Evolutionary conservation across 2,329 filamentous ascomycete genomes (phyloP), one percentile per base, ranked within the genome.

Genomic region (Xylariomycetidae sp.): DNA sequence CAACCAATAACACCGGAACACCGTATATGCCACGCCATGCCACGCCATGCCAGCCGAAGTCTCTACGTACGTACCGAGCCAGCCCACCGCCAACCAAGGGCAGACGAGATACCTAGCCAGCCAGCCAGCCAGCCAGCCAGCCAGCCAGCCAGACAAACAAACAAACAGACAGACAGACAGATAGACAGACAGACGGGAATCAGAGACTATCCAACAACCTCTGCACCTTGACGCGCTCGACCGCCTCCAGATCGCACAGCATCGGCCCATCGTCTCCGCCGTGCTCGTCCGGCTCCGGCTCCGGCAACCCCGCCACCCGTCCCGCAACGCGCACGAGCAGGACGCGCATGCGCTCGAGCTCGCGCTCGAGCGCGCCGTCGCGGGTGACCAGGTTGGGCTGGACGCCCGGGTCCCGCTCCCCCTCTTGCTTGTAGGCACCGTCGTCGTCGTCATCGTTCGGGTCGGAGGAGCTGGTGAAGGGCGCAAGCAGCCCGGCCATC

Each of bases 361-460:
- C 82, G 33, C 63, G 63, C 51, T 81, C 80, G 8, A 87, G 56
- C 29, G 77, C 70, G 2, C 79, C 76, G 50, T 81, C 73, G 19
- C 73, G 71, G 31, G 76, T 79, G 2, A 82, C 67, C 4, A 87
- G 56, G 51, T 85, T 85, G 37, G 75, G 70, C 53, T 87, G 82
- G 6, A 82, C 60, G 49, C 57, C 20, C 59, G 55, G 47, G n/a
- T 52, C 53, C n/a, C n/a, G n/a, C n/a, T n/a, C n/a, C n/a, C n/a
- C n/a, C n/a, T n/a, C n/a, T n/a, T n/a, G n/a, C n/a, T n/a, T n/a
- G n/a, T n/a, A n/a, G n/a, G n/a, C n/a, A 35, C 25, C 40, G 7
- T 34, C 35, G 4, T 51, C 48, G n/a, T 36, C 48, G 14, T 32
- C 34, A 4, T 26, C 7, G 32, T 41, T 12, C 5, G 12, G 13